Evolutionary conservation across 805 yeast species (phyloP).

Genomic region (Schwanniomyces yamadae): DNA sequence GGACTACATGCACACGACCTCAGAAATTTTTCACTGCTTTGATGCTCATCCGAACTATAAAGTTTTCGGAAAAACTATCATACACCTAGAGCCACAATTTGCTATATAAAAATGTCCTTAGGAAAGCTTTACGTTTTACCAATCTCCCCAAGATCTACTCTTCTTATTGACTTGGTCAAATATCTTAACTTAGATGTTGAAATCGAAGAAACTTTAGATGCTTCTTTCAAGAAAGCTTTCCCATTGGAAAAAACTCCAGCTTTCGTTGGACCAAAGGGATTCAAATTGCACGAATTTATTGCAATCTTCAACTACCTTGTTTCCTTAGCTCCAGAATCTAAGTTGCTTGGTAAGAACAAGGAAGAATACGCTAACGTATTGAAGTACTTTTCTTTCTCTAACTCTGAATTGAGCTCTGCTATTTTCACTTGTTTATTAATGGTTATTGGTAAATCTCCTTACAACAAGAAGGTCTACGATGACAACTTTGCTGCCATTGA

Average conservation of each 20-base stretch:
- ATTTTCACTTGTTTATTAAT: constrained; percentile 55
- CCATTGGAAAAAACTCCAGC: constrained; percentile 69
- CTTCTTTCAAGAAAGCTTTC: constrained; percentile 47
- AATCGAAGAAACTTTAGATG: constrained; percentile 44
- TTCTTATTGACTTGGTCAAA: constrained; percentile 43
- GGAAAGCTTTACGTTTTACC: constrained; percentile 58
- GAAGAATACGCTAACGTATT: constrained; percentile 64
- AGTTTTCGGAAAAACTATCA: no score
- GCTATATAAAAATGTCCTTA: constrained; percentile 57
- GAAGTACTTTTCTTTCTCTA: constrained; percentile 76
- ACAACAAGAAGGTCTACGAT: constrained; percentile 72
- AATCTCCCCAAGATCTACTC: constrained; percentile 35
- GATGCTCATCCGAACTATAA: no score
- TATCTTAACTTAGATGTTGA: constrained; percentile 59
- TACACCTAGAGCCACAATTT: no score
- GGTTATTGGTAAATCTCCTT: constrained; percentile 63
- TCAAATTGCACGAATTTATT: constrained; percentile 65
- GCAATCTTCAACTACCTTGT: constrained; percentile 61
- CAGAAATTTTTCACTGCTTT: no score
- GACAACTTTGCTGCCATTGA: constrained; percentile 40
- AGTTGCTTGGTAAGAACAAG: constrained; percentile 63
- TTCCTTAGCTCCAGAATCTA: constrained; percentile 41
- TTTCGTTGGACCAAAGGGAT: constrained; percentile 68
- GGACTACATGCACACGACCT: no score
- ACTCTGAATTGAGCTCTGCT: constrained; percentile 58